A percentile compares a stretch with the other conserved stretches of the same genome.
Evolutionary conservation across 2,329 filamentous ascomycete species (phyloP).

Genomic region (Akanthomyces uredinophilus): DNA sequence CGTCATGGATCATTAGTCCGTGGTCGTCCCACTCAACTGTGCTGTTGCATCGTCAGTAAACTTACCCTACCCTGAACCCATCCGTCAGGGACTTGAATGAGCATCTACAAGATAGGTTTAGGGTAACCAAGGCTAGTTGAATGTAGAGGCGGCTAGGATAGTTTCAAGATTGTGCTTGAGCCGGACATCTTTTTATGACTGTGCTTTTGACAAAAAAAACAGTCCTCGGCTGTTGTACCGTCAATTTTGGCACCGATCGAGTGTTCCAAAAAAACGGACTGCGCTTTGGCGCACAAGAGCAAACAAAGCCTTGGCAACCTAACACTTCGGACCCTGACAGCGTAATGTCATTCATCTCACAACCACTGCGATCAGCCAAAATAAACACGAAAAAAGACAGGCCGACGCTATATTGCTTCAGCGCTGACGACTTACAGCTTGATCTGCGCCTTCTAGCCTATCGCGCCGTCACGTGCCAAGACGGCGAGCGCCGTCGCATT

Average conservation of each 20-base stretch:
- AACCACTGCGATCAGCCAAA: too few species aligned
- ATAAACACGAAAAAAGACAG: background rate
- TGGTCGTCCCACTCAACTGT: background rate
- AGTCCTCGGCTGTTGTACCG: too few species aligned
- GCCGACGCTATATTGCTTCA: background rate
- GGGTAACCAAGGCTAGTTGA: background rate
- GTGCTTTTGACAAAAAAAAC: too few species aligned
- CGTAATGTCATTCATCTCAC: background rate
- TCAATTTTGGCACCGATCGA: too few species aligned
- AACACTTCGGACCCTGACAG: background rate
- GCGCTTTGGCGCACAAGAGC: too few species aligned
- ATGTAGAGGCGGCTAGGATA: too few species aligned
- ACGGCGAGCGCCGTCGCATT: constrained; percentile 4
- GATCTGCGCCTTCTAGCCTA: background rate
- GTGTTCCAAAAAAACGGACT: too few species aligned
- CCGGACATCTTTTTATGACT: too few species aligned
- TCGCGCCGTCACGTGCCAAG: constrained; percentile 14
- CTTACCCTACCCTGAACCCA: constrained; percentile 1
- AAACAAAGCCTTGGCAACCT: background rate
- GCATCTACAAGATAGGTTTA: background rate
- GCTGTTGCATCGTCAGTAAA: background rate
- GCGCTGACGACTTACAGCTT: background rate
- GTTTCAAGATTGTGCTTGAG: too few species aligned
- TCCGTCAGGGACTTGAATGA: background rate
- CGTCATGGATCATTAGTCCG: background rate